Conservation (phyloP, 352 stramenopile species). For the Phytophthora tentaculata region DNA sequence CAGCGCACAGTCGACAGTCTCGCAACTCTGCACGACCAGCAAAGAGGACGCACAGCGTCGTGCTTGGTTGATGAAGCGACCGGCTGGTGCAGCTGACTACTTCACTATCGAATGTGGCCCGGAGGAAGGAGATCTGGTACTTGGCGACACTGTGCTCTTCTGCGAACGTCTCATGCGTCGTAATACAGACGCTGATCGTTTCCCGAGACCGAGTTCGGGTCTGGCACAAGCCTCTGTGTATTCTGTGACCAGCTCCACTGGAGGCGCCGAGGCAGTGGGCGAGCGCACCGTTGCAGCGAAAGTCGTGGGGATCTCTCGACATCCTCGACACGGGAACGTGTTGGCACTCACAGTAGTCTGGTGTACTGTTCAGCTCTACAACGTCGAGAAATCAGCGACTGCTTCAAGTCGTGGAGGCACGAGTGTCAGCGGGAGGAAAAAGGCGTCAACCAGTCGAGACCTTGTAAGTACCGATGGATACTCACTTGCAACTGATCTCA, state of each 20-base stretch:
- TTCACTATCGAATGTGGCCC: conserved; percentile 76
- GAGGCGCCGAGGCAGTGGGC: conserved; percentile 49
- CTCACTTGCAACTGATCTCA: conserved; percentile 55
- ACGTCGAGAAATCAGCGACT: conserved; percentile 35
- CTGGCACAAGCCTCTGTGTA: conserved; percentile 51
- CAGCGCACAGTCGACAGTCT: conserved; percentile 80
- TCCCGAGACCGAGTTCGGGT: conserved; percentile 22
- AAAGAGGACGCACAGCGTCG: conserved; percentile 67
- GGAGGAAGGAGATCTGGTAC: conserved; percentile 81
- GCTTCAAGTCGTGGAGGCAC: conserved; percentile 29
- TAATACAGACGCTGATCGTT: conserved; percentile 38
- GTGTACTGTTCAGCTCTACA: conserved; percentile 83
- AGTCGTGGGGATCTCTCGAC: conserved; percentile 49
- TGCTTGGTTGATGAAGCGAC: conserved; percentile 31
- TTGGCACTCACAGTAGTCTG: conserved; percentile 75
- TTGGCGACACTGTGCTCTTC: conserved; percentile 92
- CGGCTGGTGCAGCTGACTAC: conserved; percentile 59
- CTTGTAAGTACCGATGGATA: conserved; percentile 35
- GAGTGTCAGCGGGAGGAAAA: conserved; percentile 36
- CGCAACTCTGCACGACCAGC: conserved; percentile 80
- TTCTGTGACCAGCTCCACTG: conserved; percentile 47
- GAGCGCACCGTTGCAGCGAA: conserved; percentile 81
- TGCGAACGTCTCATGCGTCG: conserved; percentile 86
- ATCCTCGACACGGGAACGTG: conserved; percentile 59
- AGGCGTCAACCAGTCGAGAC: conserved; percentile 19